Percentiles rank a stretch among this genome's conserved stretches.
These are phyloP conservation scores for Botrytis byssoidea DNA, from an alignment of 2,329 filamentous ascomycete genomes.

Conservation along the genomic window DNA sequence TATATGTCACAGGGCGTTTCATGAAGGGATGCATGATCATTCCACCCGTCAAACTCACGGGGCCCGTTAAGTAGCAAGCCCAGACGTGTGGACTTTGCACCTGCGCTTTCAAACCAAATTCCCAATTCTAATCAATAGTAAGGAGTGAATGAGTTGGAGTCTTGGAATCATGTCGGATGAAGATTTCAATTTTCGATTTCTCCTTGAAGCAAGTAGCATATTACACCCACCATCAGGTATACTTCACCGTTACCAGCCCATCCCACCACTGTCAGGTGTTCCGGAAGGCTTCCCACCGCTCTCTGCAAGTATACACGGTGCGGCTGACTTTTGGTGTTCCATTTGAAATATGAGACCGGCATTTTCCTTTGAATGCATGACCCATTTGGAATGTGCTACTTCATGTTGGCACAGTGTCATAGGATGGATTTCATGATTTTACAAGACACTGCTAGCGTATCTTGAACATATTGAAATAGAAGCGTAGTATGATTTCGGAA, in stretches of 20 bases:
- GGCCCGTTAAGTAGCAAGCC: not conserved
- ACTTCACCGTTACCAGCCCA: slow-evolving; percentile 12
- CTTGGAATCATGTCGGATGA: not conserved
- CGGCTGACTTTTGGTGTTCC: not conserved
- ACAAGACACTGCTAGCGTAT: not conserved
- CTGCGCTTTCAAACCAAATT: not conserved
- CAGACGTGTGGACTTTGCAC: not conserved
- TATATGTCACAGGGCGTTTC: not conserved
- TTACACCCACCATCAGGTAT: not conserved
- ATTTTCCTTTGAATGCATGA: not conserved
- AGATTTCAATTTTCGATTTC: not conserved
- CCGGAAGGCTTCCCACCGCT: not conserved
- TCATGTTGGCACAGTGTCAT: not conserved
- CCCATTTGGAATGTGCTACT: not conserved
- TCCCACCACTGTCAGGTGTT: not conserved
- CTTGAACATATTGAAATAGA: not conserved
- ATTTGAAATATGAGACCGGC: not conserved
- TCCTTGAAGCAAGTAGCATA: not conserved
- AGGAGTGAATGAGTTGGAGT: not conserved
- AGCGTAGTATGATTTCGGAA: not conserved
- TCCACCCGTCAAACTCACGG: not conserved
- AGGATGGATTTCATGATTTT: not conserved
- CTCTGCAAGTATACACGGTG: not conserved
- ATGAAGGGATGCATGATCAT: not conserved
- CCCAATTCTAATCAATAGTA: not conserved